Conservation (phyloP, 2,329 filamentous ascomycete species). For the Botrytis fragariae region DNA sequence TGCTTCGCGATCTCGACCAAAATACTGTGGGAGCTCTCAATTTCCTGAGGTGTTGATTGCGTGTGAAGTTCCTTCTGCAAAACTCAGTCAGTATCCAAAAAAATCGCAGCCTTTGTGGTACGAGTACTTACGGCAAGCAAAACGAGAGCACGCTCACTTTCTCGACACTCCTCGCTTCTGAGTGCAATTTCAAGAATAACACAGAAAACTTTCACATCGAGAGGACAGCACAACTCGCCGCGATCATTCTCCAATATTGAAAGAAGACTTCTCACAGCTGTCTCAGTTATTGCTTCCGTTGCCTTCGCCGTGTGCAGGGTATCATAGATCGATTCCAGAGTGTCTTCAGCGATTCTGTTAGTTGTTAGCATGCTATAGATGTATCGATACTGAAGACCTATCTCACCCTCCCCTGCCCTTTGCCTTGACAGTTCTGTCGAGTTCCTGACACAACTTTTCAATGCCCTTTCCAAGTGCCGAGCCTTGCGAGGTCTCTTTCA, state of each 20-base stretch:
- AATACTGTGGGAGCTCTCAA: neutral
- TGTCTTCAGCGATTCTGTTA: neutral
- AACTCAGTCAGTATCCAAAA: slow-evolving; percentile 1
- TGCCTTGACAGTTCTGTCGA: neutral
- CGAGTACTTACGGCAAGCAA: slow-evolving; percentile 32
- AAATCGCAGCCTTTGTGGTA: neutral
- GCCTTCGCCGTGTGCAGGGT: slow-evolving; percentile 1
- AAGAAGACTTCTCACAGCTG: slow-evolving; percentile 18
- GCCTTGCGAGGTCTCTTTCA: neutral
- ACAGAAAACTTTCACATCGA: slow-evolving; percentile 28
- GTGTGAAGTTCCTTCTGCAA: slow-evolving; percentile 26
- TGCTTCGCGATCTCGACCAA: slow-evolving; percentile 4
- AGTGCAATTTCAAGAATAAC: slow-evolving; percentile 28
- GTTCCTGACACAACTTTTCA: neutral
- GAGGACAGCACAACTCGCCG: slow-evolving; percentile 26
- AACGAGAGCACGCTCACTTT: slow-evolving; percentile 31
- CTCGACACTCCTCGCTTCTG: slow-evolving; percentile 25
- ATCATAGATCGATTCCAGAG: slow-evolving; percentile 2
- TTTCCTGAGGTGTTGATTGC: neutral
- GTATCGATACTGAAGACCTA: neutral
- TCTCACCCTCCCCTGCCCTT: slow-evolving; percentile 5
- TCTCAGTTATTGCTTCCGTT: neutral
- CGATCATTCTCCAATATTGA: slow-evolving; percentile 25
- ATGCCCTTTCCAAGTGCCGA: neutral
- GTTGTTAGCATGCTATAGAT: neutral